Base-by-base conservation (phyloP, 345 rosid genomes). In the Salix brachista region DNA sequence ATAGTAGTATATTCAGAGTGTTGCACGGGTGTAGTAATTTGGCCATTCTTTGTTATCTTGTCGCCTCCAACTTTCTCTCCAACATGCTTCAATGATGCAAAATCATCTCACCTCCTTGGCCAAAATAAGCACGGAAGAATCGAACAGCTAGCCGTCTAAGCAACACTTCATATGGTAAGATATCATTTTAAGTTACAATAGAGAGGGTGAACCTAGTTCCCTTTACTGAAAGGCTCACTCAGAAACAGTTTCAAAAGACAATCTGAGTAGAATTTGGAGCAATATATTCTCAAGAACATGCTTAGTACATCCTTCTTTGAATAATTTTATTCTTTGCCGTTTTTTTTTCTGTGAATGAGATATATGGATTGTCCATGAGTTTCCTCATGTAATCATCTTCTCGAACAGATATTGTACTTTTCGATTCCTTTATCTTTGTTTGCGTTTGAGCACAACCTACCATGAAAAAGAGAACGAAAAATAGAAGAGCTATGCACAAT, bases 1-100 rank as follows among this genome's bases (percentile, higher is more conserved):
- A 77, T 69, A 21, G 12, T 69, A 25, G 9, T 60, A 28, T 19
- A 26, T 34, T 44, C 42, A 58, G 41, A 70, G 52, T 54, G 21
- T 62, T 73, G 83, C 83, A 76, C 69, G 65, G 77, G 72, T 23
- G 28, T 69, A 60, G 75, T 71, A 44, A 62, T 67, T 77, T 70
- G 42, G 73, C 69, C 78, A 62, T 71, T 71, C 58, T 32, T 39
- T 67, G 50, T 48, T 56, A 70, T 58, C 32, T 76, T 54, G 71
- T 48, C 77, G 30, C 17, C 54, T 76, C 64, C 41, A 72, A 75
- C 19, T 50, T 36, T 67, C 25, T 14, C 42, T 17, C 30, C 67
- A 44, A 19, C n/a, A 64, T 46, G 19, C 79, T 68, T 58, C 74
- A 74, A 66, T 65, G 9, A 78, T 54, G 68, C 37, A 70, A 76